A percentile compares a stretch with the other conserved stretches of the same genome.
Conservation (phyloP, 2,329 filamentous ascomycete genomes). For the Calonectria hongkongensis region DNA sequence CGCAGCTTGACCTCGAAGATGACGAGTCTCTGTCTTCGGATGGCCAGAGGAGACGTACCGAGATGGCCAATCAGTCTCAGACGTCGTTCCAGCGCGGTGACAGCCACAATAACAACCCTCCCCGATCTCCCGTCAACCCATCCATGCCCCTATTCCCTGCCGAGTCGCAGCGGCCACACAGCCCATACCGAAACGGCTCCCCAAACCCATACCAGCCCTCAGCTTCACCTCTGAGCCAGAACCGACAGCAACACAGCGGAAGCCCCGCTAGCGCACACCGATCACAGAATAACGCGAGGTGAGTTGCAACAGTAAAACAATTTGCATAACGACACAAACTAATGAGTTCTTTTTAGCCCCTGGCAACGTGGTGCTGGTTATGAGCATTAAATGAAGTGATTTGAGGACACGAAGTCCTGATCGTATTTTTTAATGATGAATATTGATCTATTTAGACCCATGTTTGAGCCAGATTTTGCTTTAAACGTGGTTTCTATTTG, state of each 20-base stretch:
- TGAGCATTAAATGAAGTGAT: conserved; percentile 58
- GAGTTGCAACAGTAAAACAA: conserved; percentile 32
- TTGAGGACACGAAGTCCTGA: conserved; percentile 35
- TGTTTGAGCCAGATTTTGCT: conserved; percentile 40
- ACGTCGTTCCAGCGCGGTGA: conserved; percentile 57
- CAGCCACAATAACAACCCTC: conserved; percentile 43
- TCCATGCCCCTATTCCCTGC: conserved; percentile 66
- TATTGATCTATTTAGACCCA: conserved; percentile 42
- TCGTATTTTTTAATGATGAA: conserved; percentile 46
- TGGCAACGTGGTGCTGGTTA: conserved; percentile 69
- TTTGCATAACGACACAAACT: conserved; percentile 33
- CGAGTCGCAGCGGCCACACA: conserved; percentile 59
- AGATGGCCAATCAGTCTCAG: conserved; percentile 57
- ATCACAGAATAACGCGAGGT: conserved; percentile 65
- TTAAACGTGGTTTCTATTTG: conserved; percentile 40
- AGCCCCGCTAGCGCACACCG: conserved; percentile 60
- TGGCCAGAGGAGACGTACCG: conserved; percentile 61
- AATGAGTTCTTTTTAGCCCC: conserved; percentile 57
- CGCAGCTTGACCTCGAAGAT: conserved; percentile 63
- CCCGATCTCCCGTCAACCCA: conserved; percentile 64
- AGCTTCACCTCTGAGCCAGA: conserved; percentile 56
- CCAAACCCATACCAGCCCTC: conserved; percentile 60
- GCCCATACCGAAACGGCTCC: conserved; percentile 60
- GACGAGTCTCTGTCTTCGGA: conserved; percentile 64
- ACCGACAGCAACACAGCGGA: conserved; percentile 57